phyloP scores from a whole-genome alignment of 352 stramenopile species.

The Globisporangium emineosum region DNA sequence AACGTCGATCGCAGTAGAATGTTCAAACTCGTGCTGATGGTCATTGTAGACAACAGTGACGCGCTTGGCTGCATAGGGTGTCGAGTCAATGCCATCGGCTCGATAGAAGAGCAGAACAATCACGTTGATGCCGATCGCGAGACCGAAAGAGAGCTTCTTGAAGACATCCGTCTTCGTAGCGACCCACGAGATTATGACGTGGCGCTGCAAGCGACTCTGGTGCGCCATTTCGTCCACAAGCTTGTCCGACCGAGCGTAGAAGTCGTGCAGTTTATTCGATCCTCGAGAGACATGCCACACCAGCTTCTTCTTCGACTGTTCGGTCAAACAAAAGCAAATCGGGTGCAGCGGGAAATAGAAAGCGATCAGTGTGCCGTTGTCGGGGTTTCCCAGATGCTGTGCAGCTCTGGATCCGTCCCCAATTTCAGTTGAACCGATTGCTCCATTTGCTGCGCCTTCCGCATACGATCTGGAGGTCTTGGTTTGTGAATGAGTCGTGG shows the following conservation, averaged over 20 bases:
- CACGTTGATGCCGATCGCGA: conserved; percentile 55
- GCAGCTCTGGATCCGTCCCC: background rate
- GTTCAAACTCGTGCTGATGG: conserved; percentile 12
- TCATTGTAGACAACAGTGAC: conserved; percentile 33
- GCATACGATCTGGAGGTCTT: background rate
- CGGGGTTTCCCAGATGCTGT: background rate
- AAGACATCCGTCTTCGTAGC: conserved; percentile 39
- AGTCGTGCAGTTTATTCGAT: conserved; percentile 62
- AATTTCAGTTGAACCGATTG: background rate
- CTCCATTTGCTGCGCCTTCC: background rate
- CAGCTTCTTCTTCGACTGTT: conserved; percentile 72
- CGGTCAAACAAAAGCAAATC: conserved; percentile 70
- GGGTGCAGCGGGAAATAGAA: conserved; percentile 78
- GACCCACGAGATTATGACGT: conserved; percentile 32
- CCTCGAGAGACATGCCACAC: conserved; percentile 58
- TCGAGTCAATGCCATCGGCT: conserved; percentile 43
- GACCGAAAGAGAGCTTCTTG: conserved; percentile 51
- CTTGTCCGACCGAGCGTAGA: conserved; percentile 61
- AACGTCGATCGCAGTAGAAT: conserved; percentile 33
- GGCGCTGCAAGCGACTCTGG: conserved; percentile 43
- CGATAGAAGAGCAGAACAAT: conserved; percentile 59
- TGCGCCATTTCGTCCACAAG: conserved; percentile 75
- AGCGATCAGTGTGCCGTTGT: conserved; percentile 29
- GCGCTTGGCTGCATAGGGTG: conserved; percentile 42
- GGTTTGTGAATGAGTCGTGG: background rate